Conservation (phyloP, 169 alveolate genomes). For the Cryptosporidium bovis region DNA sequence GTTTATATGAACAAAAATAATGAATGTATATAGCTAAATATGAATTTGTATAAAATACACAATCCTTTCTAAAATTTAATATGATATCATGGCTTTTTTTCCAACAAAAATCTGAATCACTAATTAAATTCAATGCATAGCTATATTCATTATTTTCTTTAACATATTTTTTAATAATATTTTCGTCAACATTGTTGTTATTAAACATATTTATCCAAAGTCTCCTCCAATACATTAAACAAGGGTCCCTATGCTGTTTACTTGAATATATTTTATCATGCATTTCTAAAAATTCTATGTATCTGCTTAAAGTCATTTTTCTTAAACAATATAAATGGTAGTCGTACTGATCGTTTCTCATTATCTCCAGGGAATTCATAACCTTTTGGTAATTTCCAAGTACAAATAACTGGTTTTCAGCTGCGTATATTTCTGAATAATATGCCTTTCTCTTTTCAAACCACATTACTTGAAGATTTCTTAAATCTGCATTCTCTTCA, state of each 20-base stretch:
- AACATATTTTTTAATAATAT: neutral
- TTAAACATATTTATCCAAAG: slow-evolving; percentile 23
- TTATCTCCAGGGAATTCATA: slow-evolving; percentile 85
- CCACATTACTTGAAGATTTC: slow-evolving; percentile 49
- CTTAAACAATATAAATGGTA: slow-evolving; percentile 89
- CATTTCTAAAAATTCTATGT: slow-evolving; percentile 79
- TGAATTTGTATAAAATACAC: slow-evolving; percentile 1
- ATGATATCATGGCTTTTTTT: slow-evolving; percentile 30
- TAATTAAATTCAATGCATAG: neutral
- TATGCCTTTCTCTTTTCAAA: slow-evolving; percentile 36
- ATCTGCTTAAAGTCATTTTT: slow-evolving; percentile 84
- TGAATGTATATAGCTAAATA: slow-evolving; percentile 24
- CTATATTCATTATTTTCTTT: neutral
- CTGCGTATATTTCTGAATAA: slow-evolving; percentile 29
- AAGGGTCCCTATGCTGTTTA: slow-evolving; percentile 2
- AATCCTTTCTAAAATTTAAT: slow-evolving; percentile 12
- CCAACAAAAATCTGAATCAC: slow-evolving; percentile 7
- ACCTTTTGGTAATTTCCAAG: slow-evolving; percentile 83
- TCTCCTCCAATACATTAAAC: slow-evolving; percentile 26
- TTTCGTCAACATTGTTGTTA: neutral
- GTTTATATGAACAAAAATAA: slow-evolving; percentile 29
- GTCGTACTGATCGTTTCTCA: slow-evolving; percentile 90
- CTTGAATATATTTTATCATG: slow-evolving; percentile 74
- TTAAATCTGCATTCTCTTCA: slow-evolving; percentile 6
- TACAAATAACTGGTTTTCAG: slow-evolving; percentile 78